Evolutionary conservation across 345 rosid genomes (phyloP).

Genomic region (Sapria himalayana): DNA sequence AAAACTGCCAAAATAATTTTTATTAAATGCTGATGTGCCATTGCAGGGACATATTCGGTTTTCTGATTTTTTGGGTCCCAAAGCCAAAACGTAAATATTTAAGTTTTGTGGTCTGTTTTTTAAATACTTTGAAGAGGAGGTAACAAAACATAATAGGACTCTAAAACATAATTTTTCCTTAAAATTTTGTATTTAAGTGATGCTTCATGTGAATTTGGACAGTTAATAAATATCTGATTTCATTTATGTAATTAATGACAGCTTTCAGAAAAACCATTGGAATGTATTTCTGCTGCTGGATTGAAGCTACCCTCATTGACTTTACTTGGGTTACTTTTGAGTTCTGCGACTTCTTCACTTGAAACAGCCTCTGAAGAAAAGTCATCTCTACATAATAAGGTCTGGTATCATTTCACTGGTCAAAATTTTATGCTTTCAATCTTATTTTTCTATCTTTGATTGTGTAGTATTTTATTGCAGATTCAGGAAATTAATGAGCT

Average conservation of each 20-base stretch:
- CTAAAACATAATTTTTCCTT: too few species aligned
- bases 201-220: too few species aligned
- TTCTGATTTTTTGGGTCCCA: too few species aligned
- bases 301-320: constrained; percentile 53
- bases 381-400: constrained; percentile 64
- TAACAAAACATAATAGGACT: too few species aligned
- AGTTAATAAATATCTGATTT: background rate
- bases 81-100: too few species aligned
- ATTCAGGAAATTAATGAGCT: constrained; percentile 78
- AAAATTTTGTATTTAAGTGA: background rate
- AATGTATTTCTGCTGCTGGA: constrained; percentile 20
- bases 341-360: constrained; percentile 38
- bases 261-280: constrained; percentile 30
- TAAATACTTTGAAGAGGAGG: too few species aligned
- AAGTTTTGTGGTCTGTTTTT: too few species aligned
- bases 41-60: too few species aligned
- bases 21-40: too few species aligned
- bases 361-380: constrained; percentile 86
- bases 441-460: background rate
- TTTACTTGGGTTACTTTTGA: constrained; percentile 41
- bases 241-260: constrained; percentile 12
- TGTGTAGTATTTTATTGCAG: constrained; percentile 17
- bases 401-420: constrained; percentile 6
- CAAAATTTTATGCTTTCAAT: background rate
- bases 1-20: too few species aligned